Conservation (phyloP, 2,329 filamentous ascomycete species). For the Mycosphaerella arachidis region DNA sequence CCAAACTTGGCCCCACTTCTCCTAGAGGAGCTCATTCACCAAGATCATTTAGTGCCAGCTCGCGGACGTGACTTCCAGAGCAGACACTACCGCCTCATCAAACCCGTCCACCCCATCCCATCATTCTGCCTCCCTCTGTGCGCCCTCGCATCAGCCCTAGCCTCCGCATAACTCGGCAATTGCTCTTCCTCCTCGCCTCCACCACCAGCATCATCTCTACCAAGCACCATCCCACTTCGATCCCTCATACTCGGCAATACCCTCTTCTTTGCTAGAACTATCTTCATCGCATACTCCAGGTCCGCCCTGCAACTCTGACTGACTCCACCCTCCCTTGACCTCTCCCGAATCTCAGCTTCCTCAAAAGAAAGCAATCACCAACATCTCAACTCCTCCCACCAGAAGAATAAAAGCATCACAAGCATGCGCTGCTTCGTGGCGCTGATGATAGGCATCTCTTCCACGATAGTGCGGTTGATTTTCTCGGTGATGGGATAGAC, state of each 20-base stretch:
- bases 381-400: conserved; percentile 14
- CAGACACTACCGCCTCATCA: not conserved
- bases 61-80: no score
- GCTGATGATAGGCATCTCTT: conserved; percentile 11
- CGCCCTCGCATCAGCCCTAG: conserved; percentile 1
- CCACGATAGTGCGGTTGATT: conserved; percentile 10
- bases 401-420: conserved; percentile 19
- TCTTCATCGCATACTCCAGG: conserved; percentile 1
- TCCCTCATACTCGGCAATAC: conserved; percentile 12
- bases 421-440: conserved; percentile 13
- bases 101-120: not conserved
- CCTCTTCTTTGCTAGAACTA: conserved; percentile 9
- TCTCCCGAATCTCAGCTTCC: conserved; percentile 6
- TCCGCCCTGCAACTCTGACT: not conserved
- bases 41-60: no score
- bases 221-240: conserved; percentile 7
- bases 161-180: conserved; percentile 15
- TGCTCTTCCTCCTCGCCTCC: not conserved
- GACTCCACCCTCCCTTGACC: not conserved
- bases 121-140: not conserved
- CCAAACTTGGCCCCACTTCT: no score
- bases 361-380: conserved; percentile 9
- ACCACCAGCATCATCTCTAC: not conserved
- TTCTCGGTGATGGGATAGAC: conserved; percentile 8
- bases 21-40: no score